Percentiles rank a stretch among this genome's conserved stretches.
These are phyloP conservation scores for Grigorovia yakushimaensis DNA, from an alignment of 805 yeast species.

Conservation along the genomic window DNA sequence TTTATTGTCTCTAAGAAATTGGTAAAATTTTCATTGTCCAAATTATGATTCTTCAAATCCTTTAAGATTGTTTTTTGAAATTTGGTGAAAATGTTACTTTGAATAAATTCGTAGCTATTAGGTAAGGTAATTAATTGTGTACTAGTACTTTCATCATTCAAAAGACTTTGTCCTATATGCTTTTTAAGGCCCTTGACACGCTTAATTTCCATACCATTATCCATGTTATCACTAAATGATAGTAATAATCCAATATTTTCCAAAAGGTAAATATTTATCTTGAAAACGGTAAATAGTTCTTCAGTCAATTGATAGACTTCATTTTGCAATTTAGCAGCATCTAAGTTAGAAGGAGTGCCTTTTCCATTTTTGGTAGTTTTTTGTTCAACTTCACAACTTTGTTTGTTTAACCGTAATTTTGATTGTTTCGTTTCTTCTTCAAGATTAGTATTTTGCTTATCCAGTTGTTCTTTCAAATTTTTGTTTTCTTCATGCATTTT, in stretches of 20 bases:
- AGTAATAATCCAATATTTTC: constrained; percentile 68
- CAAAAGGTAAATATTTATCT: constrained; percentile 45
- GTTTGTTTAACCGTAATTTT: not conserved
- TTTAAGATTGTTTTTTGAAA: constrained; percentile 10
- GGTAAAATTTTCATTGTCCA: not conserved
- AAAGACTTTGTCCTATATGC: constrained; percentile 30
- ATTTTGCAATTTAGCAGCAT: not conserved
- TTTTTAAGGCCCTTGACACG: constrained; percentile 73
- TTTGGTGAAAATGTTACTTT: constrained; percentile 39
- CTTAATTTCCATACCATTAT: constrained; percentile 38
- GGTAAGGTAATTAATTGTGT: constrained; percentile 16
- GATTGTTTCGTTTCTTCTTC: not conserved
- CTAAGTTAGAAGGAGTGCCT: no score
- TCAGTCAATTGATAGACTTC: not conserved
- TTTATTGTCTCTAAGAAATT: constrained; percentile 11
- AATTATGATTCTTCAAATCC: not conserved
- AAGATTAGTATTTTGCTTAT: no score
- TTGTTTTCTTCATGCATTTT: not conserved
- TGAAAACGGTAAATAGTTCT: constrained; percentile 29
- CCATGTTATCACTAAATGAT: constrained; percentile 16
- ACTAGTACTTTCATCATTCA: constrained; percentile 22
- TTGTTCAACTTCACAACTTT: not conserved
- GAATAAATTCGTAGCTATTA: constrained; percentile 27
- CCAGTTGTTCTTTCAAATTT: not conserved
- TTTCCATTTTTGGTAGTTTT: no score